Evolutionary conservation across 1,284 basidiomycete genomes (phyloP), one percentile per base, ranked within the genome.

Genomic region (Trametes polyzona): DNA sequence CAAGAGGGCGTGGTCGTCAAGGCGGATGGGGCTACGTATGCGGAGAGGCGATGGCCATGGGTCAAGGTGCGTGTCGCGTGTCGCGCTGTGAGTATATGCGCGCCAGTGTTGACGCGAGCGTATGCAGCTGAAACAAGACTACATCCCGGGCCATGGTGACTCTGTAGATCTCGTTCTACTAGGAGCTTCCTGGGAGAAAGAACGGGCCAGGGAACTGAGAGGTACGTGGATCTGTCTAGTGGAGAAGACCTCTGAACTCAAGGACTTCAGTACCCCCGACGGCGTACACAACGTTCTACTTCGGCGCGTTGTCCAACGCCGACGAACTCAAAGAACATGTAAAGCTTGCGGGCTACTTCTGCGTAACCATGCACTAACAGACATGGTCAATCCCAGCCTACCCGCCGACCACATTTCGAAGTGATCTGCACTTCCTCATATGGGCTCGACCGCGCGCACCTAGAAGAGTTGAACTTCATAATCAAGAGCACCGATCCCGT

Each of bases 121-220:
- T 19, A 35, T 8, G 40, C 52, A 78, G 76, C 50, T 77, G 48
- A 89, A 91, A 76, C 84, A 81, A 68, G 94, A 96, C 69, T 95
- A 95, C 64, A 92, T 96, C 35, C 83, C 84, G 0, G 88, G 88
- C 1, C 79, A 89, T 41, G 92, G 93, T 0, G 94, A 96, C 70
- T 81, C 83, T 11, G 67, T 94, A 12, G 92, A 95, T 69, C 78
- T 95, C 47, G 84, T 86, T 0, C 69, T 95, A 19, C 69, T 95
- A 23, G 94, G 84, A 1, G 92, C 87, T 12, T 76, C 81, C 0
- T 94, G 92, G 90, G 88, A 92, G 58, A 86, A 86, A 64, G 82
- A 89, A 33, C 79, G 94, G 9, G 94, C 81, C 3, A 74, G 90
- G 43, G 87, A 89, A 53, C 76, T 96, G 2, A 72, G 87, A 69